Evolutionary conservation across 2,329 filamentous ascomycete species (phyloP), one percentile per base, ranked within the genome.

Genomic region (Spiromastix sp.): DNA sequence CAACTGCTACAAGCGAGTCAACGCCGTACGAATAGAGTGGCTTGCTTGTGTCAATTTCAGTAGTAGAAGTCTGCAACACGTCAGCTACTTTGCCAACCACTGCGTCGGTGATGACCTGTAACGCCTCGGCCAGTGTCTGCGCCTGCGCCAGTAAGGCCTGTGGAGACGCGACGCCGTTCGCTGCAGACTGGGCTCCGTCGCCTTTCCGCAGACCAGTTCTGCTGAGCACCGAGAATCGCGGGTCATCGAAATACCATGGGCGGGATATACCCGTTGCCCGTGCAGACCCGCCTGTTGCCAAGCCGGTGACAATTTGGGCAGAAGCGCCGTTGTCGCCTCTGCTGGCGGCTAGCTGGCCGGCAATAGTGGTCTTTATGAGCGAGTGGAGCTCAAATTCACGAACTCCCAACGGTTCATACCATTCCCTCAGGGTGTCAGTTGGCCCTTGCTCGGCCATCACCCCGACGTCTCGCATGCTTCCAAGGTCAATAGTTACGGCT

Each of bases 1-100:
- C 40, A 13, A 41, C 17, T 18, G 32, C 40, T 7, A 42, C 21
- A 4, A 42, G 29, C 22, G 40, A 42, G 30, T 42, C 40, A 4
- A 42, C 33, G 4, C 40, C 40, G 13, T 41, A 34, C 15, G n/a
- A 8, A 13, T 12, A 13, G 7, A 41, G 8, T 8, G 37, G 21
- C 37, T 12, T 30, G 10, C 4, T 8, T 11, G 26, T 8, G 32
- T 39, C 36, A 12, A 40, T 22, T 10, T 40, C 36, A 9, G 16
- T n/a, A 21, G 13, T 9, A 4, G 16, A 8, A 1, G 28, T 38
- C 9, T 16, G 8, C 4, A 40, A 21, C 11, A 34, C 19, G 9
- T 27, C 20, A 2, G 21, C 19, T 13, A 38, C n/a, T 15, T 33
- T 34, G 6, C 21, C 19, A 2, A 12, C 17, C 10, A 40, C 6